A percentile compares a stretch with the other conserved stretches of the same genome.
Conservation (phyloP, 305 asterid species). For the Fraxinus albicans region DNA sequence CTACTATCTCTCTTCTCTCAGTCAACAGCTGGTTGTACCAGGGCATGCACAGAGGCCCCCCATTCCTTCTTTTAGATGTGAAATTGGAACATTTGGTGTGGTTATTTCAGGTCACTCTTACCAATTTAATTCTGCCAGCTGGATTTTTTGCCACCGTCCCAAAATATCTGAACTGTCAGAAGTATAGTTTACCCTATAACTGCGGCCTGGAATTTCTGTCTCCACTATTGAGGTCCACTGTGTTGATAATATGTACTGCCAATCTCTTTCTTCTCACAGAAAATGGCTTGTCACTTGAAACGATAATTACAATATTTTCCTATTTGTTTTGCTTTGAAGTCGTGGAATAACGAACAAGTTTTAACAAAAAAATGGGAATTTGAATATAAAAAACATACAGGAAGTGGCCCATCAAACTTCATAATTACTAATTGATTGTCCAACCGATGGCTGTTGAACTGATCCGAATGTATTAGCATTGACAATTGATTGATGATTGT, state of each 20-base stretch:
- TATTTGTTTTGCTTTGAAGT: neutral
- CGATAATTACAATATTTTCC: neutral
- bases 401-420: neutral
- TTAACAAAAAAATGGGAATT: neutral
- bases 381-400: neutral
- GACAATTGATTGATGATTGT: neutral
- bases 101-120: constrained; percentile 16
- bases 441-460: neutral
- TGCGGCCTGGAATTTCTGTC: constrained; percentile 14
- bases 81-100: constrained; percentile 26
- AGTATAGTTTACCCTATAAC: constrained; percentile 13
- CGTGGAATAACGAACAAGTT: neutral
- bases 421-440: neutral
- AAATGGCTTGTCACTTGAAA: neutral
- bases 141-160: constrained; percentile 29
- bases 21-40: constrained; percentile 14
- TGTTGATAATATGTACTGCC: constrained; percentile 8
- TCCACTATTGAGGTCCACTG: constrained; percentile 13
- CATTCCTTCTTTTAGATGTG: constrained; percentile 26
- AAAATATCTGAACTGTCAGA: constrained; percentile 20
- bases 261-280: neutral
- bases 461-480: neutral
- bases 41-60: constrained; percentile 32
- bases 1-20: constrained; percentile 17
- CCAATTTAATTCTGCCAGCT: constrained; percentile 37